phyloP scores from a whole-genome alignment of 768 basidiomycete genomes.

The Rhodotorula taiwanensis region DNA sequence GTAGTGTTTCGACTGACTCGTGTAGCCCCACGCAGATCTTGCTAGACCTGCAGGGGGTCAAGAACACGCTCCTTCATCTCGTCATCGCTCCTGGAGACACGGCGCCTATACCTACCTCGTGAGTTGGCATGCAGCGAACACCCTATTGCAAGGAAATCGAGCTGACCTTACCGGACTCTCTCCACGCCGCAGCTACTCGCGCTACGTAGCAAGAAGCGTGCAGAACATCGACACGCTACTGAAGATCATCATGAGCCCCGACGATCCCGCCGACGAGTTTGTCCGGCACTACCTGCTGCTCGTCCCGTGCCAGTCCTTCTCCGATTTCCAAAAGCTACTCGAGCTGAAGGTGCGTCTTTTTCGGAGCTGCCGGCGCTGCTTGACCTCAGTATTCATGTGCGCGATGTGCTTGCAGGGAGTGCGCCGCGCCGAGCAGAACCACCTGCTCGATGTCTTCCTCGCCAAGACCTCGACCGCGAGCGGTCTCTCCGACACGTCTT shows the following conservation, averaged over 20 bases:
- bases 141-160: no score
- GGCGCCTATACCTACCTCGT: conserved; percentile 41
- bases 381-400: no score
- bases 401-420: conserved; percentile 70
- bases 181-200: conserved; percentile 59
- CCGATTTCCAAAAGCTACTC: conserved; percentile 91
- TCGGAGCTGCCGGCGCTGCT: no score
- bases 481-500: conserved; percentile 81
- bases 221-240: conserved; percentile 80
- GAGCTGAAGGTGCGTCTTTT: conserved; percentile 39
- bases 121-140: not conserved
- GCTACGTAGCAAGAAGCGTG: conserved; percentile 71
- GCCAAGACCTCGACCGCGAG: conserved; percentile 85
- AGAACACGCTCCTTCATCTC: conserved; percentile 70
- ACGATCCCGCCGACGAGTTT: conserved; percentile 90
- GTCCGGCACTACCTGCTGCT: conserved; percentile 91
- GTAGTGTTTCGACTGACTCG: no score
- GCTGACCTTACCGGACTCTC: not conserved
- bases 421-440: conserved; percentile 74
- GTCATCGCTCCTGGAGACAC: conserved; percentile 48
- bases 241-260: conserved; percentile 90
- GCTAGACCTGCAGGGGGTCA: conserved; percentile 82
- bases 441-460: conserved; percentile 81
- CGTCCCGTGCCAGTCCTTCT: conserved; percentile 88
- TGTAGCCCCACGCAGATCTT: no score